A percentile compares a stretch with the other conserved stretches of the same genome.
Conservation (phyloP, 1,284 basidiomycete species). For the Malassezia yamatoensis region DNA sequence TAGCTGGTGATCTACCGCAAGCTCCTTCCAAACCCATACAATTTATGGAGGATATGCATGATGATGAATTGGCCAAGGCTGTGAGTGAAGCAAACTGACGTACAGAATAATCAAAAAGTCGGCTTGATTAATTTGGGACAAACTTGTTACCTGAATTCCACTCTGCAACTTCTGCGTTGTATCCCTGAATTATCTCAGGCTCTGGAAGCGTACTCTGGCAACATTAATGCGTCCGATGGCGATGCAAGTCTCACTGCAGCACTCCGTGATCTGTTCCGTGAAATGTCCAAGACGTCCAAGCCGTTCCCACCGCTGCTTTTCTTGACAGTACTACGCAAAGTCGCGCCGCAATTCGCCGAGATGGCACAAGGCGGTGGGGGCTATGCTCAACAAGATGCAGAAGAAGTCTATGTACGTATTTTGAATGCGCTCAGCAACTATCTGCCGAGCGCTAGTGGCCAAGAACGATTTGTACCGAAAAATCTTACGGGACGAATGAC, state of each 20-base stretch:
- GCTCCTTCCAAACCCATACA: slow-evolving; percentile 67
- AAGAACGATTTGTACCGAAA: slow-evolving; percentile 62
- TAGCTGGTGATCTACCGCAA: slow-evolving; percentile 79
- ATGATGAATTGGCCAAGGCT: slow-evolving; percentile 65
- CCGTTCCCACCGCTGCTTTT: slow-evolving; percentile 67
- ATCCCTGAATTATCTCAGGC: slow-evolving; percentile 70
- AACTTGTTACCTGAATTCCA: slow-evolving; percentile 93
- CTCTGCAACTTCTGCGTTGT: slow-evolving; percentile 77
- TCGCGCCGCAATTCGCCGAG: slow-evolving; percentile 87
- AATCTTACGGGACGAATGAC: slow-evolving; percentile 72
- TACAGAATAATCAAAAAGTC: slow-evolving; percentile 14
- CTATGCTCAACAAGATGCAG: slow-evolving; percentile 90
- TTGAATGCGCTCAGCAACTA: slow-evolving; percentile 57
- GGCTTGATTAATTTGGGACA: slow-evolving; percentile 56
- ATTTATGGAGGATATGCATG: slow-evolving; percentile 80
- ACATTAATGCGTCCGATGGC: slow-evolving; percentile 33
- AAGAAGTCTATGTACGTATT: slow-evolving; percentile 83
- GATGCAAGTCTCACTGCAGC: slow-evolving; percentile 52
- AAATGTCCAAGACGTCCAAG: slow-evolving; percentile 67
- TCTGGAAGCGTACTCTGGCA: slow-evolving; percentile 25
- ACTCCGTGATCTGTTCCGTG: slow-evolving; percentile 63
- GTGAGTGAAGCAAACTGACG: slow-evolving; percentile 36
- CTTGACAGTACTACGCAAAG: slow-evolving; percentile 60
- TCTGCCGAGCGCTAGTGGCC: slow-evolving; percentile 1
- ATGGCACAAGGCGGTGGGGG: slow-evolving; percentile 48